Conservation (phyloP, 2,329 filamentous ascomycete genomes). For the Chaetomium sp. region DNA sequence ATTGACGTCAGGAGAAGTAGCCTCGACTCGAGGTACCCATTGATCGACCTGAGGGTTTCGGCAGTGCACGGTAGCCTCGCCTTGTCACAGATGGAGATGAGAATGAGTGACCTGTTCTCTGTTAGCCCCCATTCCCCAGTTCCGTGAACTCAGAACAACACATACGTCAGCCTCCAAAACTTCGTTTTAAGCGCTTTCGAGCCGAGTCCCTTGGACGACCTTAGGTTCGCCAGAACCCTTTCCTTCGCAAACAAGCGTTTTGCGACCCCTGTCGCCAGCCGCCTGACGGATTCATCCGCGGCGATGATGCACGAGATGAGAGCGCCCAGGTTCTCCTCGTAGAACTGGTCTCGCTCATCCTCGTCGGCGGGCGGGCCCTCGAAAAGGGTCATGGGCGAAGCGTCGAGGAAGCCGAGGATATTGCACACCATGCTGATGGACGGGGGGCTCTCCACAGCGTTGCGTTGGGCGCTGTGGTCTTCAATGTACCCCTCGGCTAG, state of each 20-base stretch:
- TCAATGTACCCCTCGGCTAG: slow-evolving; percentile 44
- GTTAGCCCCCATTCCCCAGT: slow-evolving; percentile 9
- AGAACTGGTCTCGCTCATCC: slow-evolving; percentile 44
- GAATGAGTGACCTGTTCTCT: slow-evolving; percentile 46
- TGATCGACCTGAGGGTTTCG: slow-evolving; percentile 51
- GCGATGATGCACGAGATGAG: slow-evolving; percentile 59
- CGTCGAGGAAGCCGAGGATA: slow-evolving; percentile 60
- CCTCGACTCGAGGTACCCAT: slow-evolving; percentile 59
- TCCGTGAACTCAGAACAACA: not conserved
- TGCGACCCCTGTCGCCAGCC: slow-evolving; percentile 51
- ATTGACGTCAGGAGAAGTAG: slow-evolving; percentile 55
- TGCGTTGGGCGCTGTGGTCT: slow-evolving; percentile 46
- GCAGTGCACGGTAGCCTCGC: slow-evolving; percentile 48
- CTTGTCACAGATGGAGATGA: slow-evolving; percentile 54
- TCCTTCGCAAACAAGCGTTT: slow-evolving; percentile 50
- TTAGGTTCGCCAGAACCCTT: slow-evolving; percentile 42
- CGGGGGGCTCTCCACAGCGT: slow-evolving; percentile 44
- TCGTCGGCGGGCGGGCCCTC: slow-evolving; percentile 43
- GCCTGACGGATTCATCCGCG: slow-evolving; percentile 52
- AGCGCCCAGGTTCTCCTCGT: slow-evolving; percentile 52
- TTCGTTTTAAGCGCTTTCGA: slow-evolving; percentile 46
- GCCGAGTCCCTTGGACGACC: slow-evolving; percentile 42
- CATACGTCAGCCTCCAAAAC: slow-evolving; percentile 58
- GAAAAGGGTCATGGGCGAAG: slow-evolving; percentile 55
- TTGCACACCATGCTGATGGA: slow-evolving; percentile 51